Evolutionary conservation across 495 filamentous ascomycete species (phyloP), one percentile per base, ranked within the genome.

Genomic region (Terfezia boudieri): DNA sequence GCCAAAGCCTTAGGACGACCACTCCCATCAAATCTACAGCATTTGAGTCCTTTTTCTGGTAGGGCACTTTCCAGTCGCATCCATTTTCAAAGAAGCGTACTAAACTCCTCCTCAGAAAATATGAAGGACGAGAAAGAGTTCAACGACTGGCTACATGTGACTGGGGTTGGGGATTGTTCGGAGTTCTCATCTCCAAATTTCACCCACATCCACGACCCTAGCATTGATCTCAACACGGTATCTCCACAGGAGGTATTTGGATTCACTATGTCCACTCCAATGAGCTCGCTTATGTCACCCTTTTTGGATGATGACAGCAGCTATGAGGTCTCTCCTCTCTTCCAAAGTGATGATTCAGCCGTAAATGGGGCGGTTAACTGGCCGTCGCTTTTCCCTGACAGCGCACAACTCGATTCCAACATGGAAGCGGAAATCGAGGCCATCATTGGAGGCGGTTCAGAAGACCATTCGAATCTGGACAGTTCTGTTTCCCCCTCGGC

Each of bases 221-320:
- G 74, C 36, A 73, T 74, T 8, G 71, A 69, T 37, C 64, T 76
- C 14, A 66, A 67, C 12, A 68, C 88, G 17, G 74, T 96, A 50
- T 96, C 89, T 54, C 89, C 89, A 12, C 79, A 81, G 66, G 86
- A 94, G 60, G 69, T 94, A 48, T 73, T 86, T 61, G 69, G 73
- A 61, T 90, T 86, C 54, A 79, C 85, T 35, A 85, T 86, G 41
- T 84, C 86, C 53, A 94, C 88, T 0, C 72, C 81, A 43, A 78
- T 85, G 12, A 82, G 86, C 64, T 80, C 86, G 56, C 61, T 94
- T 60, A 90, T 86, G 54, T 92, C 88, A 53, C 88, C 84, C 36
- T 80, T 77, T 17, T 73, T 83, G 22, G 77, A 81, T 41, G 79
- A 78, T 66, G 83, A 81, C 63, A 77, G 83, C 58, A 76, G 74